Conservation (phyloP, 2,329 filamentous ascomycete species). For the Ilyonectria mors-panacis region DNA sequence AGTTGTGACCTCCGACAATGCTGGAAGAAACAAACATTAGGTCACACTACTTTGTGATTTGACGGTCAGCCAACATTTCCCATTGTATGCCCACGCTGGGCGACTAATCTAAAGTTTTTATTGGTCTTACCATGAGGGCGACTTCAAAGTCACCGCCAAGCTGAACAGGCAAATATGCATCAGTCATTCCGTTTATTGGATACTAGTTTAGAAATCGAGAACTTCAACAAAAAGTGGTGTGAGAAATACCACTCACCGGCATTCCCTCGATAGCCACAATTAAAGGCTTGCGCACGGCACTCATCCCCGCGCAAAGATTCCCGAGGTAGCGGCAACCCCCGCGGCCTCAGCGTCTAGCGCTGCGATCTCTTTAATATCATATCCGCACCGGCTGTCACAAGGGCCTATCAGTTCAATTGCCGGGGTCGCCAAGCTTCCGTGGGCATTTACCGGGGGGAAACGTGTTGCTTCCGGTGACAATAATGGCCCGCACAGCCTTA, state of each 20-base stretch:
- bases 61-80: constrained; percentile 4
- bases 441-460: constrained; percentile 54
- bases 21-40: constrained; percentile 42
- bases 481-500: too few species aligned
- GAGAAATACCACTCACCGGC: constrained; percentile 57
- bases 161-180: constrained; percentile 47
- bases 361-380: constrained; percentile 52
- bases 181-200: constrained; percentile 21
- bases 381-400: constrained; percentile 52
- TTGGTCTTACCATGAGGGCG: constrained; percentile 55
- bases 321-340: constrained; percentile 54
- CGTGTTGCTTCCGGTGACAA: constrained; percentile 30
- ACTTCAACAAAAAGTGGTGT: not conserved
- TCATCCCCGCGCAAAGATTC: constrained; percentile 57
- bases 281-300: constrained; percentile 59
- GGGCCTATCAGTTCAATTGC: not conserved
- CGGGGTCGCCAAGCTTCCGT: not conserved
- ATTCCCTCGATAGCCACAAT: constrained; percentile 66
- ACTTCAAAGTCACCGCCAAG: constrained; percentile 55
- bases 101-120: not conserved
- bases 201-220: not conserved
- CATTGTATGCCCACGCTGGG: not conserved
- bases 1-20: constrained; percentile 57
- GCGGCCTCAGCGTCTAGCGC: constrained; percentile 51
- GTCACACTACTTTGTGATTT: too few species aligned